phyloP scores from a whole-genome alignment of 345 rosid genomes.

The Sonneratia caseolaris region DNA sequence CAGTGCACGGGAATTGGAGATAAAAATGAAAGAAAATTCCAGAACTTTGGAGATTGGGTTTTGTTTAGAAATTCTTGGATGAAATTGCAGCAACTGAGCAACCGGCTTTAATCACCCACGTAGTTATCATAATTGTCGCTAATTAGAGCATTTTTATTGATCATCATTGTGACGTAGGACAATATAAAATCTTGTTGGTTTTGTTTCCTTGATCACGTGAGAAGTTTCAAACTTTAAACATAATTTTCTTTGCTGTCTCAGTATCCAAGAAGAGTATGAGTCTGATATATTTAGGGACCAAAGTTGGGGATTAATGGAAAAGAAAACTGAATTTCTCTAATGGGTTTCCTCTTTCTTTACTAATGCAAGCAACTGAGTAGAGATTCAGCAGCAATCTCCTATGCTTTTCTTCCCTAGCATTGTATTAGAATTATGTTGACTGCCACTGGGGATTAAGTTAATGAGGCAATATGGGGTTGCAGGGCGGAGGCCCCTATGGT shows the following conservation, averaged over 20 bases:
- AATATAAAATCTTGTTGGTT: not conserved
- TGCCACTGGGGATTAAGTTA: conserved; percentile 10
- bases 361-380: not conserved
- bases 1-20: not conserved
- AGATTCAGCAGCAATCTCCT: not conserved
- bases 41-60: not conserved
- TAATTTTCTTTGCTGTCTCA: not conserved
- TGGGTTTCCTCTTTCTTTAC: not conserved
- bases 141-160: no score
- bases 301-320: not conserved
- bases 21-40: not conserved
- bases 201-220: not conserved
- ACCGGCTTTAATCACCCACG: no score
- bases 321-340: not conserved
- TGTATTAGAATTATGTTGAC: not conserved
- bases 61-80: not conserved
- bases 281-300: not conserved
- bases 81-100: no score
- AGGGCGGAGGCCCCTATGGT: conserved; percentile 97
- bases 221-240: not conserved
- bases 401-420: not conserved
- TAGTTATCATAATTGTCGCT: no score
- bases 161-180: no score
- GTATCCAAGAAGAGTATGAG: not conserved
- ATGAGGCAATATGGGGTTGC: not conserved